Percentiles rank a stretch among this genome's conserved stretches.
Conservation (phyloP, 2,329 filamentous ascomycete species). For the Microsporum audouinii region DNA sequence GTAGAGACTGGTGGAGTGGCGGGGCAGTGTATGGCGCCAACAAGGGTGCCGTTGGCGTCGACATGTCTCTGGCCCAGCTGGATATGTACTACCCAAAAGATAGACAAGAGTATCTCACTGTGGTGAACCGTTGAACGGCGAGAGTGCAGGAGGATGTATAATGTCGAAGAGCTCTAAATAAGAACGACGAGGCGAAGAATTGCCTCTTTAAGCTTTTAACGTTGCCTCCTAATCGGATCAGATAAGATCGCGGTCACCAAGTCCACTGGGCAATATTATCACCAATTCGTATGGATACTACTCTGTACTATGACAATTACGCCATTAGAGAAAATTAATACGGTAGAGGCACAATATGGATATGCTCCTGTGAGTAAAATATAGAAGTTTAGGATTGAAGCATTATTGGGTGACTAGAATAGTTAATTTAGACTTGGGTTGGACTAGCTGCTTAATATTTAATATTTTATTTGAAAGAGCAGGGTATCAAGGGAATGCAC, state of each 20-base stretch:
- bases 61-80: slow-evolving; percentile 7
- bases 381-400: no score
- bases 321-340: no score
- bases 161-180: not conserved
- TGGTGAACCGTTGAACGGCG: not conserved
- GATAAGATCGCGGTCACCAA: not conserved
- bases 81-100: not conserved
- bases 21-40: slow-evolving; percentile 20
- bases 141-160: not conserved
- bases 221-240: not conserved
- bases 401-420: not conserved
- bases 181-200: not conserved
- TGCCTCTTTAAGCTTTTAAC: not conserved
- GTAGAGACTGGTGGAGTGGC: slow-evolving; percentile 30
- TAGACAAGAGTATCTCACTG: not conserved
- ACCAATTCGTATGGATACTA: no score
- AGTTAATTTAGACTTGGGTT: not conserved
- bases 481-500: not conserved
- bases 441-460: not conserved
- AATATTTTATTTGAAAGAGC: not conserved
- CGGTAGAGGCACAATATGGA: no score
- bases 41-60: slow-evolving; percentile 11
- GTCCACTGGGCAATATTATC: no score
- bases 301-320: no score
- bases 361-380: no score